Evolutionary conservation across 306 rosid genomes (phyloP).

Genomic region (Adenanthera pavonina): DNA sequence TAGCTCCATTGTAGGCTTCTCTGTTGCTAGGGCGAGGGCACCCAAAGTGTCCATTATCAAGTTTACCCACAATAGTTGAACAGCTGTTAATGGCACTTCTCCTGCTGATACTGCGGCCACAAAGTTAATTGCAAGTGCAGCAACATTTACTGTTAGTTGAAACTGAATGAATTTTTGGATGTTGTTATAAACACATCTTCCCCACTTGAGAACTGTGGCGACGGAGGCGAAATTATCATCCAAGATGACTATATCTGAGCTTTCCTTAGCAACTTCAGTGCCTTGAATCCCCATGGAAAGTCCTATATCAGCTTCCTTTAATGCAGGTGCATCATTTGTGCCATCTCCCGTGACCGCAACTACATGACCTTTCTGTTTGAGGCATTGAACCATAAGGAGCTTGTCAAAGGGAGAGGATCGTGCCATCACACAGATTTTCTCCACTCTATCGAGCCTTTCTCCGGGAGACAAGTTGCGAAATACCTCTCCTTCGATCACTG

Average conservation of each 20-base stretch:
- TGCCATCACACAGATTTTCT: constrained; percentile 37
- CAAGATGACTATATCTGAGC: constrained; percentile 41
- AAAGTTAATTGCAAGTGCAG: constrained; percentile 29
- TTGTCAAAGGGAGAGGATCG: constrained; percentile 35
- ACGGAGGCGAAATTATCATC: constrained; percentile 40
- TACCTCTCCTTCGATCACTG: constrained; percentile 20
- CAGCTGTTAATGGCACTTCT: constrained; percentile 33
- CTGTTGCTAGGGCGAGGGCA: constrained; percentile 35
- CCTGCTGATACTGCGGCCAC: constrained; percentile 18
- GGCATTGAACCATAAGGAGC: constrained; percentile 34
- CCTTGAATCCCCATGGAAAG: constrained; percentile 45
- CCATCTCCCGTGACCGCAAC: constrained; percentile 45
- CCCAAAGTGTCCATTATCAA: constrained; percentile 36
- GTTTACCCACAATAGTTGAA: constrained; percentile 40
- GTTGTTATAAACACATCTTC: constrained; percentile 34
- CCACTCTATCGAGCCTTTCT: constrained; percentile 37
- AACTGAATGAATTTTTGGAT: constrained; percentile 40
- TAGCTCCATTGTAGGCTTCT: constrained; percentile 22
- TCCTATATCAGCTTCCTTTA: constrained; percentile 41
- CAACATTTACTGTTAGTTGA: constrained; percentile 35
- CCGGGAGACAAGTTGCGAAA: constrained; percentile 23
- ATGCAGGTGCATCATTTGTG: constrained; percentile 34
- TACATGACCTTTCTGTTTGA: constrained; percentile 35
- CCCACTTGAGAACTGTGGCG: constrained; percentile 32
- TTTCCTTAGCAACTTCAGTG: constrained; percentile 36